Percentiles rank a stretch among this genome's conserved stretches.
phyloP scores from a whole-genome alignment of 345 rosid genomes.

The Eucalyptus pauciflora region DNA sequence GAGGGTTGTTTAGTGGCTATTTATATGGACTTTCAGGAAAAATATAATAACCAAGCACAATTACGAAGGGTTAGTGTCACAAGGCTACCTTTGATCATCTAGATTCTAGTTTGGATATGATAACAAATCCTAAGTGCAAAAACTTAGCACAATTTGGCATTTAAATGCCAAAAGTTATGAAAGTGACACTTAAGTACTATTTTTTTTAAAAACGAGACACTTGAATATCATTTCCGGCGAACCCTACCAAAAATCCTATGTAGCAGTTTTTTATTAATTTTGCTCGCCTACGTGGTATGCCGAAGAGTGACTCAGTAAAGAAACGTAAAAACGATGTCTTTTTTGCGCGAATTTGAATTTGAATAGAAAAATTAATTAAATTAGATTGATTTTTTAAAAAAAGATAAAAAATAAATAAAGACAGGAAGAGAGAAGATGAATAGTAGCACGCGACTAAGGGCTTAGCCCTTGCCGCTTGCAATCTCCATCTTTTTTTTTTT shows the following conservation, averaged over 20 bases:
- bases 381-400: fast-evolving
- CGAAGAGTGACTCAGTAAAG: fast-evolving
- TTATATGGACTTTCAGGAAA: background rate
- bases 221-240: too few species aligned
- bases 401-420: too few species aligned
- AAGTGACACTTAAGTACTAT: too few species aligned
- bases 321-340: fast-evolving
- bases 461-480: fast-evolving
- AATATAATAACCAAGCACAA: background rate
- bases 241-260: fast-evolving
- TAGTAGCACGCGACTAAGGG: fast-evolving
- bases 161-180: too few species aligned
- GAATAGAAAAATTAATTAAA: too few species aligned
- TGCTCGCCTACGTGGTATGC: fast-evolving
- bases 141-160: fast-evolving
- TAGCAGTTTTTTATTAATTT: too few species aligned
- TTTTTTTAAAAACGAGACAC: too few species aligned
- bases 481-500: too few species aligned
- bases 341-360: too few species aligned
- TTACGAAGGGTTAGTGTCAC: background rate
- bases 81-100: too few species aligned
- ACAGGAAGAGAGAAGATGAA: too few species aligned
- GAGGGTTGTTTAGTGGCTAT: background rate
- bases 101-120: too few species aligned
- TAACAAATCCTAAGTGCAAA: fast-evolving